Base-by-base conservation (phyloP, 2,329 filamentous ascomycete species). In the Parafenestella ontariensis region DNA sequence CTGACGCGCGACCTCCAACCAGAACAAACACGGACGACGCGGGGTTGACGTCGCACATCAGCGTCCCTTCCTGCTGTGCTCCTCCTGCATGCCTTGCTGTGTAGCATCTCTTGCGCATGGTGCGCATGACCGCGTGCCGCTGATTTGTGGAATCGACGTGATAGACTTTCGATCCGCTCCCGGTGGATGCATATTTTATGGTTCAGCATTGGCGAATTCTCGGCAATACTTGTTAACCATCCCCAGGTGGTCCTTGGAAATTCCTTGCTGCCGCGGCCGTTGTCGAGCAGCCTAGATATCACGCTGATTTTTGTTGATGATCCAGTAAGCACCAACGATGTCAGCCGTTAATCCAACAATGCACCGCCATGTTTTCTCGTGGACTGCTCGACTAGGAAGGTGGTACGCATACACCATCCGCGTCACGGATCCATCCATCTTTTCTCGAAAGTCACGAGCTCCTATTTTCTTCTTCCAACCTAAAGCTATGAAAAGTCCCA, bases 1-100 rank as follows among this genome's bases (percentile, higher is more conserved):
- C 44, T 55, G 44, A 36, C 44, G 11, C 49, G 49, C 50, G 33
- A 56, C 54, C 46, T 60, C 53, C 59, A 59, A 53, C 33, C 28
- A 40, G 37, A 10, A n/a, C 37, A 48, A 29, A 49, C 53, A 54
- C 42, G 40, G 31, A 28, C 52, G 52, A 59, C 68, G 66, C 71
- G 69, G 68, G 69, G 69, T 69, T 42, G 49, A 56, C 51, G 60
- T 64, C 48, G 58, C 59, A 69, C 57, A 54, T 37, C 59, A 56
- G 50, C 56, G 52, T 65, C 49, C 55, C 56, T 52, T 62, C 43
- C 45, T 44, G 52, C 54, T 57, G 48, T 55, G 49, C 47, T 49
- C 53, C 55, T 20, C 47, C 43, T 55, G 56, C 58, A 56, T 29
- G 34, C 40, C 37, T 44, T 46, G 46, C 29, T 52, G 46, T 58